A percentile compares a stretch with the other conserved stretches of the same genome.
These are phyloP conservation scores for Tetragonia tetragonoides DNA, from an alignment of 148 eudicot genomes.

Conservation along the genomic window DNA sequence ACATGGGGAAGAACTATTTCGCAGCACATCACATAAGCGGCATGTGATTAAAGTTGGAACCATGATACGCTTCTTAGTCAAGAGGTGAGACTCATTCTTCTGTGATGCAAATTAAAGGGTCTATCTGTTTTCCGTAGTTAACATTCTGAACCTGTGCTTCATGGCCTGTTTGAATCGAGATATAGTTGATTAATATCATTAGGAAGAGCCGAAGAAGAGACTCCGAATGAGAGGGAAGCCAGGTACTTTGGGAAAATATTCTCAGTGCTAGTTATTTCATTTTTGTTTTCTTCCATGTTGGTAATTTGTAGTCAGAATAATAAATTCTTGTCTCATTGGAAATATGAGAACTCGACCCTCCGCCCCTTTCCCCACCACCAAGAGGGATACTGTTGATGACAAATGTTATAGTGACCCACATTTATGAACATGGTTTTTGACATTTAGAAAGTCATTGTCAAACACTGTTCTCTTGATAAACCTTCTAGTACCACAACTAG, in stretches of 20 bases:
- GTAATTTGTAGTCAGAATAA: neutral
- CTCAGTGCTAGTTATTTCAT: neutral
- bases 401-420: too few relatives aligned
- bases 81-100: conserved; percentile 46
- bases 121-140: neutral
- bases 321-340: too few relatives aligned
- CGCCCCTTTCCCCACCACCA: neutral
- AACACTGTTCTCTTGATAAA: too few relatives aligned
- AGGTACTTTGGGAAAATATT: neutral
- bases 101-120: neutral
- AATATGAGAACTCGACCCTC: neutral
- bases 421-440: too few relatives aligned
- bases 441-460: too few relatives aligned
- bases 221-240: neutral
- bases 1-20: conserved; percentile 51
- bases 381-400: neutral
- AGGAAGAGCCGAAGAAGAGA: neutral
- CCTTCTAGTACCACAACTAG: neutral
- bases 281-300: neutral
- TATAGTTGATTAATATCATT: neutral
- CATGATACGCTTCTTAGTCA: conserved; percentile 62
- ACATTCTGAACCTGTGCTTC: neutral
- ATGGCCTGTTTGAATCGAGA: neutral
- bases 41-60: conserved; percentile 73
- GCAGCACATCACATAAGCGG: conserved; percentile 54